Base-by-base conservation (phyloP, 345 rosid genomes). In the Eucalyptus marginata region DNA sequence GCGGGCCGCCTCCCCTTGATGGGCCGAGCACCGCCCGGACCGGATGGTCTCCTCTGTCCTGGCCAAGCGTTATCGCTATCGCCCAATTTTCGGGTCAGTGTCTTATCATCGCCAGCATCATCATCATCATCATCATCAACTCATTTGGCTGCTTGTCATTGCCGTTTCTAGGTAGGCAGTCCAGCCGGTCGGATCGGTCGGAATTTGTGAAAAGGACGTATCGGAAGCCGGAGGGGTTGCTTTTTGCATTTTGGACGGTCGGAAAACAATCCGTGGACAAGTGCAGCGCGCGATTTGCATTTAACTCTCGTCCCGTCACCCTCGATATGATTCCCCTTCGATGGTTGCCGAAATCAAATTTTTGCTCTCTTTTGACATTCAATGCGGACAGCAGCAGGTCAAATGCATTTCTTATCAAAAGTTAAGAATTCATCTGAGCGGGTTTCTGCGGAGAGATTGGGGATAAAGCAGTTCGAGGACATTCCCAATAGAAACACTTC, bases 1-100 rank as follows among this genome's bases (percentile, higher is more conserved):
- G 68, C 94, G 46, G 99, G 99, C n/a, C 98, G 96, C 94, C 93
- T 95, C 88, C 99, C 95, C 29, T 91, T 96, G 92, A 94, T 97
- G 93, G 96, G 62, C 98, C n/a, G 93, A 97, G 93, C 92, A 93
- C 50, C 97, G 99, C 51, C 98, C 97, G 62, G 98, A 94, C 68
- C 58, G 10, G 10, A 20, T 8, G 58, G 94, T 96, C 79, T 96
- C 96, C 91, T 93, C 98, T 16, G 92, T 95, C 76, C 98, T 96
- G 83, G 98, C 97, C 90, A 90, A 94, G 64, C 92, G 88, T 54
- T 95, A 96, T 91, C 96, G 99, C 76, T 95, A 94, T 91, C 96
- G 99, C 76, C 98, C 99, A 56, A 94, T 96, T 89, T 96, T 94
- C 96, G 95, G 99, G 96, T 97, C 76, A 54, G 27, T 2, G 18